Conservation (phyloP, 768 basidiomycete genomes). For the Astraeus odoratus region DNA sequence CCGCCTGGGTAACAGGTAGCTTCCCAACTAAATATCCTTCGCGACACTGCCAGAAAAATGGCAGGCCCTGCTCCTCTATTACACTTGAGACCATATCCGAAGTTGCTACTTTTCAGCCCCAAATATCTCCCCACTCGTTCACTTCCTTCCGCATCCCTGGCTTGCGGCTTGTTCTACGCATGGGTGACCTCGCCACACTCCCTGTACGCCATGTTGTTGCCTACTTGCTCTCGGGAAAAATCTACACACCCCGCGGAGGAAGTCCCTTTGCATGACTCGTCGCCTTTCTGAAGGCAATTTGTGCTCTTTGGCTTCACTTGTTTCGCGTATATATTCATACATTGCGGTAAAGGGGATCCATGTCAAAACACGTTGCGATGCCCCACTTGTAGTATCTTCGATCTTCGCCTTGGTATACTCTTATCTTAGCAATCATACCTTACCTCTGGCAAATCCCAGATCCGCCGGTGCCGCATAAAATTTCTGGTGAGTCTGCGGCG, state of each 20-base stretch:
- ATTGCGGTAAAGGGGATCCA: no score
- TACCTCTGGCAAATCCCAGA: no score
- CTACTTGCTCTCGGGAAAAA: conserved; percentile 19
- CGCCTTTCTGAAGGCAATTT: neutral
- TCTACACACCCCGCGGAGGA: conserved; percentile 16
- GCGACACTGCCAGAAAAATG: conserved; percentile 19
- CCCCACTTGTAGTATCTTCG: no score
- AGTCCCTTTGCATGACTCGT: neutral
- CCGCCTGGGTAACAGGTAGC: conserved; percentile 13
- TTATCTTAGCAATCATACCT: no score
- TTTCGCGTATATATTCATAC: neutral
- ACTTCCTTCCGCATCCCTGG: conserved; percentile 21
- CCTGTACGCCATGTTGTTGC: conserved; percentile 20
- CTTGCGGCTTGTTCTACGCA: conserved; percentile 21
- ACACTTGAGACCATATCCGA: conserved; percentile 36
- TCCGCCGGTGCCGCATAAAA: no score
- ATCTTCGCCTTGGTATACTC: no score
- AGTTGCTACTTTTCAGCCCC: conserved; percentile 25
- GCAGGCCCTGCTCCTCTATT: conserved; percentile 16
- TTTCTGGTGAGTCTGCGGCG: no score
- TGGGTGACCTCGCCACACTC: conserved; percentile 23
- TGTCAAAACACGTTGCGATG: no score
- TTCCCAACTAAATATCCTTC: conserved; percentile 10
- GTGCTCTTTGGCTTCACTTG: neutral
- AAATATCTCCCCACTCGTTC: conserved; percentile 5